phyloP scores from a whole-genome alignment of 2,329 filamentous ascomycete genomes.

The Magnaporthales sp. region DNA sequence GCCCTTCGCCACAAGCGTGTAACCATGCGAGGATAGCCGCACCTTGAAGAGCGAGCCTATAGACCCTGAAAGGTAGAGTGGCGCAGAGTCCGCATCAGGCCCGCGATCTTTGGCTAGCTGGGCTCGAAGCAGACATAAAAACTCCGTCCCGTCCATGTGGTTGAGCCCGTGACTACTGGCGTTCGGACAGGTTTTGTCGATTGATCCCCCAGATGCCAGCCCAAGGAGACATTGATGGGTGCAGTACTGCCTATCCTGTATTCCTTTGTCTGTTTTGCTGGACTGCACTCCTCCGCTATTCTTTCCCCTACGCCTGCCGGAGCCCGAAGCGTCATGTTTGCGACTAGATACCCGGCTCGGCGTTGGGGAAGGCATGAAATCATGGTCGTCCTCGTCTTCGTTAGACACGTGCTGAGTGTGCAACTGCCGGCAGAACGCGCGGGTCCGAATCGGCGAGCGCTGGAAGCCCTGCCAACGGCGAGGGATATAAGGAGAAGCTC shows the following conservation, averaged over 20 bases:
- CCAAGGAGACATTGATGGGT: not conserved
- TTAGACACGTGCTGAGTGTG: not conserved
- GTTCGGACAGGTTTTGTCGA: too few species aligned
- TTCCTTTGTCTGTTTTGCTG: not conserved
- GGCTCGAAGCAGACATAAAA: constrained; percentile 16
- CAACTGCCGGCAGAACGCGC: not conserved
- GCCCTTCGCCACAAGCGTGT: too few species aligned
- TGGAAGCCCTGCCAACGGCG: constrained; percentile 9
- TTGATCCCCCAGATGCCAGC: not conserved
- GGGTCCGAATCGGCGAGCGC: constrained; percentile 2
- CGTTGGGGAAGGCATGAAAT: not conserved
- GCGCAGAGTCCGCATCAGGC: constrained; percentile 18
- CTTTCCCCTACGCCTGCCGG: not conserved
- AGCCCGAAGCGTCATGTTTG: not conserved
- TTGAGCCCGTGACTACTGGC: constrained; percentile 13
- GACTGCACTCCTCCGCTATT: not conserved
- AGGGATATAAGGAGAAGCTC: not conserved
- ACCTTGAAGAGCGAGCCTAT: constrained; percentile 28
- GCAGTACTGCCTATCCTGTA: not conserved
- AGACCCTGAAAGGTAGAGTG: constrained; percentile 20
- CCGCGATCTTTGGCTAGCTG: constrained; percentile 11
- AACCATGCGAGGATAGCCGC: constrained; percentile 22
- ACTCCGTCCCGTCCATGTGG: constrained; percentile 18
- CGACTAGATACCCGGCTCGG: not conserved
- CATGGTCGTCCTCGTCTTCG: not conserved